Percentiles rank a stretch among this genome's conserved stretches.
These are phyloP conservation scores for Naganishia vaughanmartiniae DNA, from an alignment of 768 basidiomycete genomes.

Conservation along the genomic window DNA sequence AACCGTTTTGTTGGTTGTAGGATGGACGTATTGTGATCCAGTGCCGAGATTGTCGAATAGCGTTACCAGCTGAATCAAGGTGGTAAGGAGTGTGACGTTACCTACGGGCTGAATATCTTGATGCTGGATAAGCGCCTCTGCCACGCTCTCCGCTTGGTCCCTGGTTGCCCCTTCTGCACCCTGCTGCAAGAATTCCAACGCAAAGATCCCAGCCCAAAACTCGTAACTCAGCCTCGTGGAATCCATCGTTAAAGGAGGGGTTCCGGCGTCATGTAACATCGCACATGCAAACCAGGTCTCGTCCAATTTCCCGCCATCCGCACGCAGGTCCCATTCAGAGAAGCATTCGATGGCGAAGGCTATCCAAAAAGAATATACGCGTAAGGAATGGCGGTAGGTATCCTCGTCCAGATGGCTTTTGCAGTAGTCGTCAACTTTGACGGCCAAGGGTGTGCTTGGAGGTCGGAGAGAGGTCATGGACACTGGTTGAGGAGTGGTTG, in stretches of 20 bases:
- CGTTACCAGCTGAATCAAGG: conserved; percentile 26
- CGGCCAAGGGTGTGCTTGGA: conserved; percentile 29
- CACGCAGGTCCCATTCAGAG: conserved; percentile 26
- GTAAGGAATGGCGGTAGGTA: conserved; percentile 30
- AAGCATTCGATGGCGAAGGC: conserved; percentile 33
- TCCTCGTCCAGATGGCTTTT: conserved; percentile 27
- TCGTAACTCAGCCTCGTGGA: conserved; percentile 34
- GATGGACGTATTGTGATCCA: conserved; percentile 29
- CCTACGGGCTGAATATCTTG: conserved; percentile 36
- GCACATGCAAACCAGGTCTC: conserved; percentile 37
- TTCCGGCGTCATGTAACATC: conserved; percentile 37
- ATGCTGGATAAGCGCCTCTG: conserved; percentile 36
- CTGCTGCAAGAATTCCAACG: conserved; percentile 31
- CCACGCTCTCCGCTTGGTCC: conserved; percentile 36
- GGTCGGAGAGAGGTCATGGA: conserved; percentile 7
- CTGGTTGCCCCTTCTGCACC: conserved; percentile 21
- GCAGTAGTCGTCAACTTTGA: conserved; percentile 21
- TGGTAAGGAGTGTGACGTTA: conserved; percentile 26
- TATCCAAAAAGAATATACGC: conserved; percentile 34
- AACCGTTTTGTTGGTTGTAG: conserved; percentile 30
- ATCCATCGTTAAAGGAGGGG: conserved; percentile 5
- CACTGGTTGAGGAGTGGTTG: conserved; percentile 19
- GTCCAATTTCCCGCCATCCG: conserved; percentile 13
- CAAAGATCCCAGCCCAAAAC: conserved; percentile 32
- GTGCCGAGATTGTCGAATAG: conserved; percentile 35